Evolutionary conservation across 2,329 filamentous ascomycete species (phyloP).

Genomic region (Paecilomyces dactylethromorphus): DNA sequence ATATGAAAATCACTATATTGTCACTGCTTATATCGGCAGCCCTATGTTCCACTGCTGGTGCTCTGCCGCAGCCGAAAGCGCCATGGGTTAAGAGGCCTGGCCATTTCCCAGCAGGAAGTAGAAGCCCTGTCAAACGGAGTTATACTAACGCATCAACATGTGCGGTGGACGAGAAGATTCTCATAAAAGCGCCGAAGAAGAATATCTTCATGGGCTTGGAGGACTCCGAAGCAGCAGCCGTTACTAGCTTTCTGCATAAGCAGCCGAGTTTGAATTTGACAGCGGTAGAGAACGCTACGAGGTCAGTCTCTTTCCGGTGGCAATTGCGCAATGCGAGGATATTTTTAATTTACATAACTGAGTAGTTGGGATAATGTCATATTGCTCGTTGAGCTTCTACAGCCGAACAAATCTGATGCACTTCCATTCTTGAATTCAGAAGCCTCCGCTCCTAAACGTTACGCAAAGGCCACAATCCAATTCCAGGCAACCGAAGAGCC

Average conservation of each 20-base stretch:
- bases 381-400: conserved; percentile 42
- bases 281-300: conserved; percentile 4
- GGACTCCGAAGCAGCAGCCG: conserved; percentile 5
- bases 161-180: background rate
- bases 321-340: background rate
- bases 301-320: background rate
- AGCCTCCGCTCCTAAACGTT: conserved; percentile 30
- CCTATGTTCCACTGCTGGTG: background rate
- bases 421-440: conserved; percentile 39
- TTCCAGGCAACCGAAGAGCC: conserved; percentile 38
- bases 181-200: conserved; percentile 2
- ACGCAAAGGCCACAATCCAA: conserved; percentile 43
- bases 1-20: background rate
- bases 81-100: background rate
- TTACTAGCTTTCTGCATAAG: conserved; percentile 5
- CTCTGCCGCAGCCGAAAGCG: background rate
- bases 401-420: conserved; percentile 43
- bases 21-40: background rate
- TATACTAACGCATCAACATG: background rate
- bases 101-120: background rate
- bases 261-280: conserved; percentile 6
- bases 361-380: conserved; percentile 37
- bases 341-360: background rate
- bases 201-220: conserved; percentile 6
- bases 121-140: background rate